A percentile compares a stretch with the other conserved stretches of the same genome.
phyloP scores from a whole-genome alignment of 768 basidiomycete genomes.

The Hirschioporus abietinus region DNA sequence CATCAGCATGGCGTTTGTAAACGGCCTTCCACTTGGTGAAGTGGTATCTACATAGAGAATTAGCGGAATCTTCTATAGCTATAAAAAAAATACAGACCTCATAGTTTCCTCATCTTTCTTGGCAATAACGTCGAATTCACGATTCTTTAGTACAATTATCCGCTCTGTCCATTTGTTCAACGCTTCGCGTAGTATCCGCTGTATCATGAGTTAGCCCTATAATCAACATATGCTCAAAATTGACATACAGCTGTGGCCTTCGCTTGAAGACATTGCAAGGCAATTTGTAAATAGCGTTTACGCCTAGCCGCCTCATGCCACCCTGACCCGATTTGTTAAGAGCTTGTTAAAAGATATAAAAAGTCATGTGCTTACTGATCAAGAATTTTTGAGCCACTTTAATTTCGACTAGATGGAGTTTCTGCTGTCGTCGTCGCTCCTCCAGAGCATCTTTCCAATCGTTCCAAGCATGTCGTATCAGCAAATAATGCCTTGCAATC shows the following conservation, averaged over 20 bases:
- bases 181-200: constrained; percentile 49
- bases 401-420: constrained; percentile 38
- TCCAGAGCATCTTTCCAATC: constrained; percentile 43
- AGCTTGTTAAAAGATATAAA: neutral
- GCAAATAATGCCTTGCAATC: constrained; percentile 46
- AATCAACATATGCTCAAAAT: neutral
- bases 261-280: constrained; percentile 10
- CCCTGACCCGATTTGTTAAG: constrained; percentile 27
- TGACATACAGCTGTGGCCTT: neutral
- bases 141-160: constrained; percentile 67
- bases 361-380: constrained; percentile 25
- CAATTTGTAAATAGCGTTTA: constrained; percentile 32
- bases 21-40: constrained; percentile 68
- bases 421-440: constrained; percentile 38
- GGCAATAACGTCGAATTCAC: constrained; percentile 61
- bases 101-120: constrained; percentile 33
- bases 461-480: constrained; percentile 42
- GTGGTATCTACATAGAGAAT: constrained; percentile 34
- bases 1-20: constrained; percentile 60
- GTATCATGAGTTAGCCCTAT: neutral
- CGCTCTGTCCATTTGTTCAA: constrained; percentile 65
- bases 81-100: constrained; percentile 24
- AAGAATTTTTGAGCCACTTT: constrained; percentile 31
- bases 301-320: constrained; percentile 40
- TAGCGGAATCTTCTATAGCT: neutral